Evolutionary conservation across 768 basidiomycete species (phyloP).

Genomic region (Candolleomyces eurysporus): DNA sequence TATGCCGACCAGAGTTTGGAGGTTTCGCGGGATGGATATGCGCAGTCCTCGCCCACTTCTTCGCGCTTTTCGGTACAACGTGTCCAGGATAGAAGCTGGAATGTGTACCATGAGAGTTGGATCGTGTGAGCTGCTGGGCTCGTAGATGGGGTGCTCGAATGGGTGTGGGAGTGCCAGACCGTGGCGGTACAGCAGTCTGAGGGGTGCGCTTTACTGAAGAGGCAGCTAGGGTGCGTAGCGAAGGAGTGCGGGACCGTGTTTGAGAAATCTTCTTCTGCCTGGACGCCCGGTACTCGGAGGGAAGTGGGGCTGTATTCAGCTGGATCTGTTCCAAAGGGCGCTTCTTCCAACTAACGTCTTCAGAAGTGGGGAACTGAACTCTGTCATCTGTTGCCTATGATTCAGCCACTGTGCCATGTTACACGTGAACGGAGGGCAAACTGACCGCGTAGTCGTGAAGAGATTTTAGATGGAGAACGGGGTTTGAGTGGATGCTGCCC

Average conservation of each 20-base stretch:
- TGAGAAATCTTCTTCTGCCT: constrained; percentile 21
- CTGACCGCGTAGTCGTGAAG: background rate
- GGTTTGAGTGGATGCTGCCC: constrained; percentile 14
- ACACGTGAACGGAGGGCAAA: background rate
- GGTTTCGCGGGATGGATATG: constrained; percentile 49
- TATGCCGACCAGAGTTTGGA: background rate
- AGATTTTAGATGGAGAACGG: background rate
- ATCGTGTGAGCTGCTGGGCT: constrained; percentile 33
- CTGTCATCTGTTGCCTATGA: constrained; percentile 9
- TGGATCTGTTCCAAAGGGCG: constrained; percentile 18
- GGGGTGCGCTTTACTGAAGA: constrained; percentile 6
- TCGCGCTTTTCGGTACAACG: constrained; percentile 37
- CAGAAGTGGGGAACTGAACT: constrained; percentile 17
- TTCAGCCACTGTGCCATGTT: background rate
- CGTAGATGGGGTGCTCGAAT: constrained; percentile 29
- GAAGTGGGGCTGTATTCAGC: constrained; percentile 18
- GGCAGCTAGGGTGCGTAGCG: constrained; percentile 18
- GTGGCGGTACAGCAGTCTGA: background rate
- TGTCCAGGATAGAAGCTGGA: constrained; percentile 7
- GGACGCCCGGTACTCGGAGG: constrained; percentile 9
- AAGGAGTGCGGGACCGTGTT: constrained; percentile 21
- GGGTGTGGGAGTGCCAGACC: constrained; percentile 19
- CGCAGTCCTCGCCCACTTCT: constrained; percentile 61
- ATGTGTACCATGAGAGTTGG: constrained; percentile 40
- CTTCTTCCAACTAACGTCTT: constrained; percentile 5